Percentiles rank a stretch among this genome's conserved stretches.
Evolutionary conservation across 140 eudicot genomes (phyloP).

Genomic region (Oenanthe javanica): DNA sequence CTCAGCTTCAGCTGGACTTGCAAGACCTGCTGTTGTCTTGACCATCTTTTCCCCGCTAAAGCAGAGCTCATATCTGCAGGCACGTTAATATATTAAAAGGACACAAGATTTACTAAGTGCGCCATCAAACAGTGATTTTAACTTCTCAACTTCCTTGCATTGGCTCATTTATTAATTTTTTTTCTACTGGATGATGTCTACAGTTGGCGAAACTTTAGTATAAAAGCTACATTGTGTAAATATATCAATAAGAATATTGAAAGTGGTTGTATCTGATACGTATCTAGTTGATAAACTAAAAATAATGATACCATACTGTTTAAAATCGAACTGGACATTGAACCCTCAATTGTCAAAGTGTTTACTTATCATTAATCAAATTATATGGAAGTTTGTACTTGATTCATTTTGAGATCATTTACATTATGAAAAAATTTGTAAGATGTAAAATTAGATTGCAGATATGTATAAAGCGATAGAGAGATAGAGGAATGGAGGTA

Average conservation of each 20-base stretch:
- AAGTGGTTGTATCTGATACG: neutral
- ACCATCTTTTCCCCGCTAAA: conserved; percentile 76
- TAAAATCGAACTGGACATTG: too few relatives aligned
- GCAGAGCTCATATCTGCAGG: conserved; percentile 82
- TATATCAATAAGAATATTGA: neutral
- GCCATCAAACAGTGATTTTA: neutral
- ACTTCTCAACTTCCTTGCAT: neutral
- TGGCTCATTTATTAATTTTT: neutral
- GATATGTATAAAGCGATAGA: neutral
- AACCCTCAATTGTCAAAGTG: neutral
- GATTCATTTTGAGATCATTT: neutral
- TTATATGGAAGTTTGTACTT: neutral
- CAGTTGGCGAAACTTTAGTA: neutral
- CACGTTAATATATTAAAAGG: neutral
- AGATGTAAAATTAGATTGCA: neutral
- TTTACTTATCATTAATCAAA: neutral
- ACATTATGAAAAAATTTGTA: neutral
- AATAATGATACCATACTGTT: too few relatives aligned
- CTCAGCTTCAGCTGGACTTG: conserved; percentile 38
- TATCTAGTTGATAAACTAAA: neutral
- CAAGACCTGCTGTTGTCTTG: conserved; percentile 37
- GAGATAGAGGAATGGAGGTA: neutral
- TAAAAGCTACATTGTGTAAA: neutral
- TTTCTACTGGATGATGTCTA: neutral
- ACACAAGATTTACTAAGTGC: neutral